Evolutionary conservation across 768 basidiomycete species (phyloP), one percentile per base, ranked within the genome.

Genomic region (Botryobasidium botryosum): DNA sequence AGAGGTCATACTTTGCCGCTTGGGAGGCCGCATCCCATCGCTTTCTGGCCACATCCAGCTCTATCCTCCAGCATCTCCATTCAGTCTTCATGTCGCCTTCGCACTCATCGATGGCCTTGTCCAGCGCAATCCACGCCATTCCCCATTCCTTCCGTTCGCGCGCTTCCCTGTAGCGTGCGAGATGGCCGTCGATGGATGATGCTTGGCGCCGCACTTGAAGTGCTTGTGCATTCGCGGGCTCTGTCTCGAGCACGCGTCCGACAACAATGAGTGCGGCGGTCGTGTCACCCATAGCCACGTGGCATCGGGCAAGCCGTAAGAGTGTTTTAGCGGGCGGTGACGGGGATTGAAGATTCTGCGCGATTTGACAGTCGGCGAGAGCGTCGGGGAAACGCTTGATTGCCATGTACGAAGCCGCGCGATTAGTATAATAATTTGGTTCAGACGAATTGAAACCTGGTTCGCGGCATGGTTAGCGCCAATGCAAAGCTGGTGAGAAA

Each of bases 391-490:
- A 90, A 27, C 72, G 72, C 56, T 87, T 86, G 41, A 82, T 57
- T 0, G 75, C 73, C 73, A 91, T 90, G 56, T 78, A 73, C 2
- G 85, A 77, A 0, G 87, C 86, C 0, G 87, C 86, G 24, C 86
- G 75, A 58, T 91, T 91, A 1, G 84, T 83, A 50, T 79, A 65
- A 56, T 80, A 90, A 2, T 79, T 69, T 1, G 85, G 74, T 59
- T 88, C 80, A 3, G 64, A 52, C 1, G 75, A 60, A 48, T 74
- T 74, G 51, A 79, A 62, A 46, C 73, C 75, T 79, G 51, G 13
- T 13, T 10, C 37, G 0, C 17, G 31, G 8, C 31, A 33, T 8
- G 17, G 31, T 33, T 8, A 33, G 17, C 8, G 31, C 17, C 31
- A 27, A 10, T 10, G 23, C 13, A 27, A 7, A 42, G 40, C 29